Conservation (phyloP, 345 rosid species). For the Litchi chinensis region DNA sequence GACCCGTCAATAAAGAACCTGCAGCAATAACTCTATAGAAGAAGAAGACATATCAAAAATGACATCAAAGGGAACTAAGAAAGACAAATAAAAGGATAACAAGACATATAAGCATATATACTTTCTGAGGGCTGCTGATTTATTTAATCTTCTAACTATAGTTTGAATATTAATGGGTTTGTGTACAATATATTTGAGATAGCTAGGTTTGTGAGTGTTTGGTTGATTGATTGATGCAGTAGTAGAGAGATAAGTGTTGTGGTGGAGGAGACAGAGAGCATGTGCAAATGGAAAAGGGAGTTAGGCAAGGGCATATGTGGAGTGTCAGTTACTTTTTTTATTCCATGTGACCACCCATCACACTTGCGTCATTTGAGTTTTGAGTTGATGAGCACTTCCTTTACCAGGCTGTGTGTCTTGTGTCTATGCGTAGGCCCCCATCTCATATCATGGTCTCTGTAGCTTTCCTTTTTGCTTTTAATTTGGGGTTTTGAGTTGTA, state of each 20-base stretch:
- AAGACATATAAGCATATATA: not conserved
- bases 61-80: not conserved
- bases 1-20: not conserved
- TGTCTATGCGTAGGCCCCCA: constrained; percentile 22
- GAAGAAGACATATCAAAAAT: not conserved
- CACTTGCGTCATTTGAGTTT: constrained; percentile 32
- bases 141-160: constrained; percentile 21
- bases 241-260: not conserved
- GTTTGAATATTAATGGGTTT: constrained; percentile 13
- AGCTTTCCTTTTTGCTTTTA: not conserved
- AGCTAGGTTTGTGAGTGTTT: constrained; percentile 5
- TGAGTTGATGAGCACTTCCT: constrained; percentile 1
- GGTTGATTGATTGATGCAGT: not conserved
- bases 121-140: too few species aligned
- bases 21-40: constrained; percentile 12
- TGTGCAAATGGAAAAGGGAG: constrained; percentile 34
- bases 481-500: constrained; percentile 10
- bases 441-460: not conserved
- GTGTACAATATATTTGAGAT: constrained; percentile 21
- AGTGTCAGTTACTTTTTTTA: constrained; percentile 37
- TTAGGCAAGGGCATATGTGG: constrained; percentile 39
- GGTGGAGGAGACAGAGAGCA: constrained; percentile 41
- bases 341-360: constrained; percentile 35
- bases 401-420: constrained; percentile 24
- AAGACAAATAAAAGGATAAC: not conserved